These are phyloP conservation scores for Aureococcus anophagefferens DNA, from an alignment of 108 stramenopile genomes.

Conservation along the genomic window DNA sequence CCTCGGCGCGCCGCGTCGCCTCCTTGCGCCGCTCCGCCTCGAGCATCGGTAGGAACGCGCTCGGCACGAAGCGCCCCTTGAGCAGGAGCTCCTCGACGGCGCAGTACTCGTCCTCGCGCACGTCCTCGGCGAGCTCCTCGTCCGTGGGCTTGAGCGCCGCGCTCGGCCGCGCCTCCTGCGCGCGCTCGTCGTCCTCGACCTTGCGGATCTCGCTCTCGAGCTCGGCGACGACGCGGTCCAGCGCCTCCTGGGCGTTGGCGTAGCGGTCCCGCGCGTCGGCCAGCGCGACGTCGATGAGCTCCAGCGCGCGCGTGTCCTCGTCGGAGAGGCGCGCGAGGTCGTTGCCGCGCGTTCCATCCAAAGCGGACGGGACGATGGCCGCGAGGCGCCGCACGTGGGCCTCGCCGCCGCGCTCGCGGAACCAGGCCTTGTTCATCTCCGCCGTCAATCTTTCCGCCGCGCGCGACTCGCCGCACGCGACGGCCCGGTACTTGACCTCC, in stretches of 20 bases:
- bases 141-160: constrained; percentile 5
- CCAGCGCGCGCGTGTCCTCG: neutral
- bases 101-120: constrained; percentile 13
- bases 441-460: neutral
- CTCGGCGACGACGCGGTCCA: neutral
- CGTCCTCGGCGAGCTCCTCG: constrained; percentile 11
- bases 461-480: constrained; percentile 9
- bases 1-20: too few species aligned
- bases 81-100: constrained; percentile 7
- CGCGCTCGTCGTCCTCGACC: constrained; percentile 10
- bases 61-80: neutral
- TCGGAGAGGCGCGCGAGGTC: neutral
- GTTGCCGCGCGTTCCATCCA: neutral
- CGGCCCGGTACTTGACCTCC: constrained; percentile 8
- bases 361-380: too few species aligned
- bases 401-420: constrained; percentile 4
- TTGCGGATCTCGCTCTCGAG: neutral
- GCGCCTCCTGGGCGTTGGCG: neutral
- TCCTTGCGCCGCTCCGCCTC: too few species aligned
- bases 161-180: neutral
- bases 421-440: constrained; percentile 4
- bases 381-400: neutral
- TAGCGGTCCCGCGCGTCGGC: neutral
- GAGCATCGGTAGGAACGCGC: neutral
- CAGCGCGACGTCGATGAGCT: neutral